Evolutionary conservation across 179 eudicot genomes (phyloP).

Genomic region (Silene noctiflora): DNA sequence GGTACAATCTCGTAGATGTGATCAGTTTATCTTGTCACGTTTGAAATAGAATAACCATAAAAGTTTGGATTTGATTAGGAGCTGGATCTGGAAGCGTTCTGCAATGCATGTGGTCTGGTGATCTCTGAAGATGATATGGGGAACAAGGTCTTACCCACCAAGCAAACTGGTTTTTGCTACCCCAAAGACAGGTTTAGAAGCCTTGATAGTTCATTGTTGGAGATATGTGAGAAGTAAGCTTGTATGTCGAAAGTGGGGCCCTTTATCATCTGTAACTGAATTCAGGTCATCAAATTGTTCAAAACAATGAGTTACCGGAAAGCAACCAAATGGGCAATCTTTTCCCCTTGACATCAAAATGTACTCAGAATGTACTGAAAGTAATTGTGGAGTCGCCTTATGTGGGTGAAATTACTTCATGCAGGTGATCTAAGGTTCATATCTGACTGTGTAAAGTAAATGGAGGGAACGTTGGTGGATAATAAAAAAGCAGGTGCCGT

Average conservation of each 20-base stretch:
- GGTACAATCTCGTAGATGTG: constrained; percentile 34
- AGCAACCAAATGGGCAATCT: not conserved
- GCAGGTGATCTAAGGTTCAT: too few species aligned
- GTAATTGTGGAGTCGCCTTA: not conserved
- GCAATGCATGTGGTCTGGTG: constrained; percentile 71
- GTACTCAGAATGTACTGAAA: too few species aligned
- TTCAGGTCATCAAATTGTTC: too few species aligned
- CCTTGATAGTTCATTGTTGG: constrained; percentile 39
- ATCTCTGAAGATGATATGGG: constrained; percentile 54
- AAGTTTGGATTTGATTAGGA: constrained; percentile 39
- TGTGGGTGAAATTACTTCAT: too few species aligned
- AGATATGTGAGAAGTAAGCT: constrained; percentile 31
- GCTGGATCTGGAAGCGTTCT: constrained; percentile 63
- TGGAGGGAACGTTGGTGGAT: too few species aligned
- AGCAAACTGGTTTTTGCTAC: constrained; percentile 59
- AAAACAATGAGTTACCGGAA: not conserved
- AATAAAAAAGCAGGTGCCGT: too few species aligned
- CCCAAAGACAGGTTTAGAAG: constrained; percentile 45
- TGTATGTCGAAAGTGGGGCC: not conserved
- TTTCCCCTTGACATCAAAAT: not conserved
- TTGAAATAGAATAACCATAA: not conserved
- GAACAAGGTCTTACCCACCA: constrained; percentile 55
- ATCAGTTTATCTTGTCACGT: not conserved
- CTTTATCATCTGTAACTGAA: not conserved
- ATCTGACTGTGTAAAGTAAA: too few species aligned